Evolutionary conservation across 2,329 filamentous ascomycete species (phyloP).

Genomic region (Immersiporthe knoxdaviesiana): DNA sequence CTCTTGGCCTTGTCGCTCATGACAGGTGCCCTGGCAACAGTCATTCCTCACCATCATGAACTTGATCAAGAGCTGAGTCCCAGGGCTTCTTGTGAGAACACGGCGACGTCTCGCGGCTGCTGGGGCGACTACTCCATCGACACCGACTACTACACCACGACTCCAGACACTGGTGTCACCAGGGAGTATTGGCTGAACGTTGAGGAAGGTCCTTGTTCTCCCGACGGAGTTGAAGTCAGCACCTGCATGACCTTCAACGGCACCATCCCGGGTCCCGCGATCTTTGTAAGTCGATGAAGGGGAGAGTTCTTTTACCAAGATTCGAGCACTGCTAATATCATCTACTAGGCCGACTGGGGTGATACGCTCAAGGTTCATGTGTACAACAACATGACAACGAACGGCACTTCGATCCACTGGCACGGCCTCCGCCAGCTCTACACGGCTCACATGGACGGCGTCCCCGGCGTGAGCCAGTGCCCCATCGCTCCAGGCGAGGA

Average conservation of each 20-base stretch:
- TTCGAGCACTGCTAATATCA: not conserved
- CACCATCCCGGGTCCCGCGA: slow-evolving; percentile 38
- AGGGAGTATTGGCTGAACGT: slow-evolving; percentile 35
- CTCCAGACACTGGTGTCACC: slow-evolving; percentile 32
- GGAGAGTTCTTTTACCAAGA: not conserved
- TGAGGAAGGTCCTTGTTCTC: slow-evolving; percentile 30
- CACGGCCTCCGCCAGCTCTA: slow-evolving; percentile 14
- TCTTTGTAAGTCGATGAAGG: slow-evolving; percentile 31
- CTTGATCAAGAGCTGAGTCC: slow-evolving; percentile 9
- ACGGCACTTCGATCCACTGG: slow-evolving; percentile 40
- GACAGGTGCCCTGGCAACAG: slow-evolving; percentile 3
- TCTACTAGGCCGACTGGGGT: slow-evolving; percentile 44
- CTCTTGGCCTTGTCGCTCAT: slow-evolving; percentile 11
- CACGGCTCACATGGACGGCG: slow-evolving; percentile 11
- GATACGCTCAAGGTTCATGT: slow-evolving; percentile 57
- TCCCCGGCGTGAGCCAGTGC: slow-evolving; percentile 47
- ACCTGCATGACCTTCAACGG: slow-evolving; percentile 40
- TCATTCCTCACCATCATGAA: slow-evolving; percentile 13
- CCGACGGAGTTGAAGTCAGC: slow-evolving; percentile 31
- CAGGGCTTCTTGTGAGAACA: slow-evolving; percentile 31
- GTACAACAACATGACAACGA: slow-evolving; percentile 57
- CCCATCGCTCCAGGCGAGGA: slow-evolving; percentile 41
- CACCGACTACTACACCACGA: slow-evolving; percentile 39
- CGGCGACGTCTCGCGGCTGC: slow-evolving; percentile 33
- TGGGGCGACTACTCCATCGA: slow-evolving; percentile 39